These are phyloP conservation scores for Penicillium sp. DNA, from an alignment of 2,329 filamentous ascomycete species.

Conservation along the genomic window DNA sequence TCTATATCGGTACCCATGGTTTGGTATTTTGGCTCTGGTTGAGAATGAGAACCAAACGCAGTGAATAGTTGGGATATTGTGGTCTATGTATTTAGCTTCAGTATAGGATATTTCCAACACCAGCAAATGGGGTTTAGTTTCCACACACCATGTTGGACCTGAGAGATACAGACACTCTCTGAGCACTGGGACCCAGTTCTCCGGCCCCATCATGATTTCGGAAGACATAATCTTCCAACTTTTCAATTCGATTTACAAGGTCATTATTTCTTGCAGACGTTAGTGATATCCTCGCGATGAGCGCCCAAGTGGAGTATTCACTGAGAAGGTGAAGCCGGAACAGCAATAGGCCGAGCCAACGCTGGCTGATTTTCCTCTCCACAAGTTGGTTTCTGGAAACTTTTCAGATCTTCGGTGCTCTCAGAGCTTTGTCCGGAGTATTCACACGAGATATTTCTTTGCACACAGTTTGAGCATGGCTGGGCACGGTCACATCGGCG, in stretches of 20 bases:
- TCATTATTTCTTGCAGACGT: neutral
- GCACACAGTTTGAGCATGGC: slow-evolving; percentile 24
- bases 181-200: neutral
- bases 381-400: neutral
- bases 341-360: neutral
- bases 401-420: neutral
- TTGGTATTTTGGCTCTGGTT: neutral
- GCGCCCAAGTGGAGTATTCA: neutral
- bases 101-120: neutral
- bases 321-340: neutral
- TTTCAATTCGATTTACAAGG: neutral
- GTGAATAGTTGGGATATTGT: slow-evolving; percentile 1
- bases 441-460: slow-evolving; percentile 19
- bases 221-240: neutral
- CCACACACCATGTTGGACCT: neutral
- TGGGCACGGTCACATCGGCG: slow-evolving; percentile 23
- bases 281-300: neutral
- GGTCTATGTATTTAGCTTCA: neutral
- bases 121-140: neutral
- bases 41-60: slow-evolving; percentile 12
- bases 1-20: neutral
- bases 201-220: neutral
- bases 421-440: slow-evolving; percentile 13
- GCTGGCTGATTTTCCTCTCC: neutral
- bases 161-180: neutral